A percentile compares a stretch with the other conserved stretches of the same genome.
Evolutionary conservation across 2,329 filamentous ascomycete genomes (phyloP).

Genomic region (Talaromyces sp.): DNA sequence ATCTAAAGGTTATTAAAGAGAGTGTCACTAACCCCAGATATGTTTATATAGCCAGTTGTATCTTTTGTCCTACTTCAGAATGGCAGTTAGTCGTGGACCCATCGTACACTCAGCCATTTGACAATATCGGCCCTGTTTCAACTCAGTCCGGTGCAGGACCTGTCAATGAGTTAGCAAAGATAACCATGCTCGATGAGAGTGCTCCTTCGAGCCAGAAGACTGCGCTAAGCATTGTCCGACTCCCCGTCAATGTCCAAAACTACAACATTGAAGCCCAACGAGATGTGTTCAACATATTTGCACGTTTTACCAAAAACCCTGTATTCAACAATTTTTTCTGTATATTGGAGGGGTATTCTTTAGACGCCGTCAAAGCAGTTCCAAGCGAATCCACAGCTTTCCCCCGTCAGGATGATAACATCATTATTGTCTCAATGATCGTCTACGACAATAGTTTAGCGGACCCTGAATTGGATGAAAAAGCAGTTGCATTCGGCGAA

Average conservation of each 20-base stretch:
- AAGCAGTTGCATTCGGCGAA: conserved; percentile 33
- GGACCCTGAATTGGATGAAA: conserved; percentile 25
- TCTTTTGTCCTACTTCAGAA: neutral
- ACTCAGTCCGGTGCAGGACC: too few relatives aligned
- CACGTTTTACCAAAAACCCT: conserved; percentile 21
- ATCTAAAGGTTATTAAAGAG: too few relatives aligned
- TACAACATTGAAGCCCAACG: conserved; percentile 31
- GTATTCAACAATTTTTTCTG: conserved; percentile 35
- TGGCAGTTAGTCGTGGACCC: neutral
- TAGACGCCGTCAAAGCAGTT: conserved; percentile 36
- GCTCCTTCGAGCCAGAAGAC: conserved; percentile 31
- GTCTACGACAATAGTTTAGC: conserved; percentile 23
- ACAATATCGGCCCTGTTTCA: too few relatives aligned
- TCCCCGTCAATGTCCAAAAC: conserved; percentile 34
- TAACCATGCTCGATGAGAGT: conserved; percentile 24
- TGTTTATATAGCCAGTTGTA: neutral
- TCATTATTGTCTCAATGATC: conserved; percentile 35
- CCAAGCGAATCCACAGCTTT: conserved; percentile 35
- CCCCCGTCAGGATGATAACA: conserved; percentile 38
- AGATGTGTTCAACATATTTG: conserved; percentile 29
- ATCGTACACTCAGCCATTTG: neutral
- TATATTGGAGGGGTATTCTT: conserved; percentile 50
- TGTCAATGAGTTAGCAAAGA: too few relatives aligned
- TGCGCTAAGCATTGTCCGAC: conserved; percentile 31
- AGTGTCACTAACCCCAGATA: neutral